Base-by-base conservation (phyloP, 441 rosid species). In the Mallotus japonicus region DNA sequence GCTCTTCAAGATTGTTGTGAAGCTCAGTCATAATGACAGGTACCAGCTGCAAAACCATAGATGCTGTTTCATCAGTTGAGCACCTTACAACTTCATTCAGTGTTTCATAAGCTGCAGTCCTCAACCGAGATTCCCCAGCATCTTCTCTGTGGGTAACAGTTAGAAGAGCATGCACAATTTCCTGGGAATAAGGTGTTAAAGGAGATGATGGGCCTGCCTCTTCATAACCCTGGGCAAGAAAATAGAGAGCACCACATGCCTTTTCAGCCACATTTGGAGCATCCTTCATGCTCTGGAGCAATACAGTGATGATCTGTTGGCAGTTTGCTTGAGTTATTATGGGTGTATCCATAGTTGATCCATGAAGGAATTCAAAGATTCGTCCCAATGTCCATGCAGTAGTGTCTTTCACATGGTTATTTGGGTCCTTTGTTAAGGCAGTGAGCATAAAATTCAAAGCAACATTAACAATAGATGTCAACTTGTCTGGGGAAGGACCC, bases 161-260 rank as follows among this genome's bases (percentile, higher is more conserved):
- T 62, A 82, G 77, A 72, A 82, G 84, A 10, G 84, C 64, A 65
- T 84, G 83, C 40, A 81, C 83, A 67, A 84, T 84, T 65, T 79
- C 87, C 67, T 81, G 87, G 73, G 81, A 79, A 22, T 67, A 82
- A 13, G 85, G 85, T 44, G 85, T 82, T 32, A 84, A 73, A 6
- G 78, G 85, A 73, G 84, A 77, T 65, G 80, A 65, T n/a, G 84
- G 75, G 11, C 82, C 81, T 19, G 60, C 81, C n/a, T 80, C 85
- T 64, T 85, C 87, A 51, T 78, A 85, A 50, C 87, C 84, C 42
- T 82, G 87, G 47, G 90, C 89, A 77, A 89, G 89, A 55, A 85
- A 89, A 77, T 87, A 89, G 12, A 89, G 86, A 42, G 94, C 92
- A 34, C 94, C 92, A 70, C 94, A 89, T 62, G 89, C 88, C 85